Evolutionary conservation across 108 stramenopile genomes (phyloP).

Genomic region (Discostella pseudostelligera): DNA sequence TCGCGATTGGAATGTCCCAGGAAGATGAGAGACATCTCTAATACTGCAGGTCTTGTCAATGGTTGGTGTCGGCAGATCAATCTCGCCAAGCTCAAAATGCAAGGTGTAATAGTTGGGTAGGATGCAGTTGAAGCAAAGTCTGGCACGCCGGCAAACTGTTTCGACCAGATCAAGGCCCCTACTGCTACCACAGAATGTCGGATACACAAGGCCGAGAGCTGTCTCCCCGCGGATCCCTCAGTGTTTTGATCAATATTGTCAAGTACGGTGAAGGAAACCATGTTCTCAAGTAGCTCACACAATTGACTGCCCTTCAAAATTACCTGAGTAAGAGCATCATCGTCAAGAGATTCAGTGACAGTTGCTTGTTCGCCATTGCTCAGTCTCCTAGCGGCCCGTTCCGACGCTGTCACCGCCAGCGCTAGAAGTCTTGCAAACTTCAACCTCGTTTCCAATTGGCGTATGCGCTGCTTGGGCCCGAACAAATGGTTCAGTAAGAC

Average conservation of each 20-base stretch:
- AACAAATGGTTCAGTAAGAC: slow-evolving; percentile 65
- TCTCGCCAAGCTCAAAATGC: slow-evolving; percentile 71
- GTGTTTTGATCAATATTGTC: slow-evolving; percentile 28
- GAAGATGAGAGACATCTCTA: slow-evolving; percentile 68
- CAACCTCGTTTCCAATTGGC: slow-evolving; percentile 40
- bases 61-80: slow-evolving; percentile 70
- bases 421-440: slow-evolving; percentile 78
- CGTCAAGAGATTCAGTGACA: slow-evolving; percentile 41
- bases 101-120: slow-evolving; percentile 73
- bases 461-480: slow-evolving; percentile 46
- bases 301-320: slow-evolving; percentile 66
- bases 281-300: slow-evolving; percentile 77
- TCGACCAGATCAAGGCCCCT: slow-evolving; percentile 82
- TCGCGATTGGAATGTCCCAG: slow-evolving; percentile 76
- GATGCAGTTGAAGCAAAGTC: slow-evolving; percentile 77
- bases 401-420: slow-evolving; percentile 61
- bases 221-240: slow-evolving; percentile 56
- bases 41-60: slow-evolving; percentile 54
- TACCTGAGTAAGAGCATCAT: slow-evolving; percentile 49
- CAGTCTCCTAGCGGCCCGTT: slow-evolving; percentile 38
- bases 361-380: slow-evolving; percentile 14
- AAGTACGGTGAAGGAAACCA: slow-evolving; percentile 79
- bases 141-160: slow-evolving; percentile 52
- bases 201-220: slow-evolving; percentile 65
- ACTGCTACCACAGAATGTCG: slow-evolving; percentile 65